phyloP scores from a whole-genome alignment of 768 basidiomycete species.

The Calocera viscosa region DNA sequence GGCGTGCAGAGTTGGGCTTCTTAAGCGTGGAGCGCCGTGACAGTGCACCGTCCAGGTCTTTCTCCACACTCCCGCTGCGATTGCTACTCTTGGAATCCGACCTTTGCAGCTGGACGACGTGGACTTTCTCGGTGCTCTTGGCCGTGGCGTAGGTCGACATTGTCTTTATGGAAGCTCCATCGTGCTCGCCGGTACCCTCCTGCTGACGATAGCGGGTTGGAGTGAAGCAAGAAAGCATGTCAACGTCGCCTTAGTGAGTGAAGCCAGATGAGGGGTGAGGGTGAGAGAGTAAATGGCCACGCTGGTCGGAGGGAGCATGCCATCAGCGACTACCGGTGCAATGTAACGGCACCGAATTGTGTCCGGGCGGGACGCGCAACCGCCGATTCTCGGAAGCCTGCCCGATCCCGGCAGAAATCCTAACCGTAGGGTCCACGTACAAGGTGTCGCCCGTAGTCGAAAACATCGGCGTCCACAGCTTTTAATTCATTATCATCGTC shows the following conservation, averaged over 20 bases:
- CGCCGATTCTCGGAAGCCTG: background rate
- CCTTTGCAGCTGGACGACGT: background rate
- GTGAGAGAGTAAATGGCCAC: background rate
- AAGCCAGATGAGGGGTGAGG: background rate
- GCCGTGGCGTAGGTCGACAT: background rate
- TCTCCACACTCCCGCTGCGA: background rate
- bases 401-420: background rate
- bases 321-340: background rate
- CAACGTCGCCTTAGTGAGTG: background rate
- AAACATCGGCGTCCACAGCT: too few species aligned
- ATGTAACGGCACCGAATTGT: background rate
- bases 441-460: too few species aligned
- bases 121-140: slow-evolving; percentile 2
- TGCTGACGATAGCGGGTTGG: slow-evolving; percentile 5
- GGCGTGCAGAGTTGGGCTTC: background rate
- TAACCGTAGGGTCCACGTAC: too few species aligned
- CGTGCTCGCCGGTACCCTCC: background rate
- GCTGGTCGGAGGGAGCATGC: background rate
- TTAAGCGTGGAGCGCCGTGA: background rate
- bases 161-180: background rate
- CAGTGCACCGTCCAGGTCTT: background rate
- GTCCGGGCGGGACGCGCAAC: background rate
- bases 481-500: too few species aligned
- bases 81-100: background rate
- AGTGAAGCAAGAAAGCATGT: slow-evolving; percentile 3